Conservation (phyloP, 2,329 filamentous ascomycete species). For the Colletotrichum orchidophilum region DNA sequence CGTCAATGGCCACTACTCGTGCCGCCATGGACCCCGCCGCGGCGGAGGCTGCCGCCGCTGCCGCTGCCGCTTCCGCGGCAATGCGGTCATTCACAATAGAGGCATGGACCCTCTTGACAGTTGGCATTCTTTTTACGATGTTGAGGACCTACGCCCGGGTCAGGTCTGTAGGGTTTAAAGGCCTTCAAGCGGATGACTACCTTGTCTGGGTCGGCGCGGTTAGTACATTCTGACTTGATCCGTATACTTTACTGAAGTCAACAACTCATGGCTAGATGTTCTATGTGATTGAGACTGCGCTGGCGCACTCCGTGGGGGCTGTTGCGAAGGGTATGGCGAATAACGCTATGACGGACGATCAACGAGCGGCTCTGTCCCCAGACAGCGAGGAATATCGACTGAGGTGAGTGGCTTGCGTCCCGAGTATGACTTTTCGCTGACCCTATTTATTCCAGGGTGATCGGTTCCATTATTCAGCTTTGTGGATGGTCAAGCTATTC, state of each 20-base stretch:
- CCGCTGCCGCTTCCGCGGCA: too few species aligned
- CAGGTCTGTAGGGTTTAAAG: not conserved
- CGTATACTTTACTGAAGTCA: not conserved
- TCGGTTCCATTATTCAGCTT: constrained; percentile 63
- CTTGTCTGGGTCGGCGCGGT: not conserved
- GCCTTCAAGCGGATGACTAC: not conserved
- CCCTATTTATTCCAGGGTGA: constrained; percentile 46
- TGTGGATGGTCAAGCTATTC: constrained; percentile 65
- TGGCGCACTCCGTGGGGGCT: constrained; percentile 37
- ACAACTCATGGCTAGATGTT: not conserved
- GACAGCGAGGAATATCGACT: constrained; percentile 54
- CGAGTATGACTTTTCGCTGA: not conserved
- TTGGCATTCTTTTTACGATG: not conserved
- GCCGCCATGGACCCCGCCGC: not conserved
- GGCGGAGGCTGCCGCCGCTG: not conserved
- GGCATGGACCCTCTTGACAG: not conserved
- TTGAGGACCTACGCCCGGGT: not conserved
- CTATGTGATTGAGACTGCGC: constrained; percentile 46
- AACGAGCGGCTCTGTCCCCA: constrained; percentile 55
- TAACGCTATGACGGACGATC: constrained; percentile 62
- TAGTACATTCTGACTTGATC: not conserved
- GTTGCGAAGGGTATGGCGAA: constrained; percentile 63
- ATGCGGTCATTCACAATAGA: not conserved
- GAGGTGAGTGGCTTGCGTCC: constrained; percentile 38
- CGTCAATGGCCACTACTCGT: not conserved